phyloP scores from a whole-genome alignment of 1,284 basidiomycete species.

The Leccinum fallax region DNA sequence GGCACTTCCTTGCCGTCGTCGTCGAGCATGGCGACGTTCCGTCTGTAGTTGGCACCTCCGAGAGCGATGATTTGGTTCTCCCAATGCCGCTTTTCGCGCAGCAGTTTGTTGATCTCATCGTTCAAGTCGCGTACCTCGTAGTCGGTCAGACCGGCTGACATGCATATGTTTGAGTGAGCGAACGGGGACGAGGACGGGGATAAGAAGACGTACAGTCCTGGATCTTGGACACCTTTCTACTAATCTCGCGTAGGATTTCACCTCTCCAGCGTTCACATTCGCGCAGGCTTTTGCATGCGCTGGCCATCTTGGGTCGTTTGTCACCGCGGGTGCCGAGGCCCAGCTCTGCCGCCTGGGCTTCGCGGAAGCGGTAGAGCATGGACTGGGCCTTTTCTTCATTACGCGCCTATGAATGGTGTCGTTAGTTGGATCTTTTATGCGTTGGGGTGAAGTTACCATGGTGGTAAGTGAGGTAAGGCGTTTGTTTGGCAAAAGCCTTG shows the following conservation, averaged over 20 bases:
- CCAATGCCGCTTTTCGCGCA: slow-evolving; percentile 97
- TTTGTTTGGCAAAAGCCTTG: slow-evolving; percentile 32
- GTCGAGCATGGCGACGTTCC: slow-evolving; percentile 89
- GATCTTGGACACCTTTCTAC: slow-evolving; percentile 95
- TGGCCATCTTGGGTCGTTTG: slow-evolving; percentile 88
- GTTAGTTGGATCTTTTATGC: not conserved
- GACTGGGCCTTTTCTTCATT: slow-evolving; percentile 98
- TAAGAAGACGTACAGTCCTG: slow-evolving; percentile 77
- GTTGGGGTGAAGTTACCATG: slow-evolving; percentile 16
- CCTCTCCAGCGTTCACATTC: slow-evolving; percentile 97
- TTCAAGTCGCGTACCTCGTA: slow-evolving; percentile 91
- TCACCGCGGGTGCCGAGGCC: slow-evolving; percentile 83
- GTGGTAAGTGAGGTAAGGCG: not conserved
- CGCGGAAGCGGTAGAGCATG: slow-evolving; percentile 98
- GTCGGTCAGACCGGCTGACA: slow-evolving; percentile 85
- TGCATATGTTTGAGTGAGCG: not conserved
- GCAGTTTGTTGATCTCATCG: slow-evolving; percentile 96
- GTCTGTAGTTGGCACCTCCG: slow-evolving; percentile 95
- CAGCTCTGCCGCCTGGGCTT: slow-evolving; percentile 94
- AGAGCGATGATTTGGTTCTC: slow-evolving; percentile 95
- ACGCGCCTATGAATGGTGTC: slow-evolving; percentile 63
- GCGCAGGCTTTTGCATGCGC: slow-evolving; percentile 84
- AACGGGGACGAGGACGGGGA: not conserved
- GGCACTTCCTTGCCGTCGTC: slow-evolving; percentile 95
- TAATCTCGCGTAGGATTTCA: slow-evolving; percentile 93